phyloP scores from a whole-genome alignment of 2,329 filamentous ascomycete species.

The Cercospora zeae-maydis region DNA sequence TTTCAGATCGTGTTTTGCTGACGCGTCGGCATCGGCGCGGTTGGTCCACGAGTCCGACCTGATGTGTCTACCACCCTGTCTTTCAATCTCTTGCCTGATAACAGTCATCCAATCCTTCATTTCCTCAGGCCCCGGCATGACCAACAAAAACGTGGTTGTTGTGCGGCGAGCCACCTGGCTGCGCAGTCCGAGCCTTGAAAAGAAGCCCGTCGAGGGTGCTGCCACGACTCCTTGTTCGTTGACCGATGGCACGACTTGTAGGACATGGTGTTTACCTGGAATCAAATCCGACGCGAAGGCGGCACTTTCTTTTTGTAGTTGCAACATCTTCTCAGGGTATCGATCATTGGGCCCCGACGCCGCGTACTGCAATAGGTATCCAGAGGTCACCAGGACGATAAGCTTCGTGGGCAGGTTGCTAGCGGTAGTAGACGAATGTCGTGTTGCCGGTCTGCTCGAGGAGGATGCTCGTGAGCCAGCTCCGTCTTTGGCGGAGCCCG shows the following conservation, averaged over 20 bases:
- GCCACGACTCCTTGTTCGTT: constrained; percentile 54
- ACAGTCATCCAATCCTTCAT: constrained; percentile 73
- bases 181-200: constrained; percentile 63
- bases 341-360: constrained; percentile 67
- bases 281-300: constrained; percentile 78
- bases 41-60: constrained; percentile 47
- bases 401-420: constrained; percentile 64
- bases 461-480: constrained; percentile 18
- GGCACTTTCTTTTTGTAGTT: constrained; percentile 69
- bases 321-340: constrained; percentile 68
- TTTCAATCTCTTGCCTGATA: constrained; percentile 67
- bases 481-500: constrained; percentile 11
- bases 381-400: constrained; percentile 67
- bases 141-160: constrained; percentile 63
- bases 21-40: constrained; percentile 9
- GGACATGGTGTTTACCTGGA: constrained; percentile 73
- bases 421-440: constrained; percentile 14
- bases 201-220: constrained; percentile 56
- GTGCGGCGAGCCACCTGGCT: constrained; percentile 33
- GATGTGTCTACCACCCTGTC: constrained; percentile 63
- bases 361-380: constrained; percentile 71
- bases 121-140: constrained; percentile 68
- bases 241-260: constrained; percentile 67
- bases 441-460: constrained; percentile 18
- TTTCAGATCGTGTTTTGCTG: constrained; percentile 24